Conservation (phyloP, 495 filamentous ascomycete species). For the Penicillium tannophilum region DNA sequence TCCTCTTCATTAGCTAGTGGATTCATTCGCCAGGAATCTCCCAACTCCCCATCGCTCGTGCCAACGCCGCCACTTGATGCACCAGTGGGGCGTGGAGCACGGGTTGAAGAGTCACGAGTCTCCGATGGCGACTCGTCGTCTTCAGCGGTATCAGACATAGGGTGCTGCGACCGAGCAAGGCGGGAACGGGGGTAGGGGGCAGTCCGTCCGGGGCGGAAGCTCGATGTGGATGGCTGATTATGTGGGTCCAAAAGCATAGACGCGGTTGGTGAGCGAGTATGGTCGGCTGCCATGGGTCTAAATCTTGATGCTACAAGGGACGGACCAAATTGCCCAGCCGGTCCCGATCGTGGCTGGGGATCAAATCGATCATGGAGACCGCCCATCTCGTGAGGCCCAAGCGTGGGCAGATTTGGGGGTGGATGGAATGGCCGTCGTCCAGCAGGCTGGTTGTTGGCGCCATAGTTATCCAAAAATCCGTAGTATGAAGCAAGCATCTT, state of each 20-base stretch:
- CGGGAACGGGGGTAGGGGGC: slow-evolving; percentile 57
- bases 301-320: slow-evolving; percentile 32
- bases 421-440: slow-evolving; percentile 63
- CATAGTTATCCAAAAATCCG: slow-evolving; percentile 90
- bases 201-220: slow-evolving; percentile 44
- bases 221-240: slow-evolving; percentile 72
- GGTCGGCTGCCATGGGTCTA: slow-evolving; percentile 29
- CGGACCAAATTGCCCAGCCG: slow-evolving; percentile 30
- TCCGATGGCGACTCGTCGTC: slow-evolving; percentile 43
- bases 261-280: slow-evolving; percentile 44
- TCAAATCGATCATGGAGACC: slow-evolving; percentile 49
- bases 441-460: slow-evolving; percentile 61
- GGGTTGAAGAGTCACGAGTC: slow-evolving; percentile 21
- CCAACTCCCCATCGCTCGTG: slow-evolving; percentile 59
- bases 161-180: slow-evolving; percentile 36
- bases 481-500: slow-evolving; percentile 97
- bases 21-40: slow-evolving; percentile 66
- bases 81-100: slow-evolving; percentile 26
- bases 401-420: slow-evolving; percentile 74
- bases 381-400: slow-evolving; percentile 59
- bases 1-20: slow-evolving; percentile 49
- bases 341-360: slow-evolving; percentile 39
- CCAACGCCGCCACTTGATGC: slow-evolving; percentile 47
- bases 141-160: slow-evolving; percentile 41
- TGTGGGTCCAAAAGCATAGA: slow-evolving; percentile 85